Conservation (phyloP, 2,329 filamentous ascomycete species). For the Trichophyton rubrum region DNA sequence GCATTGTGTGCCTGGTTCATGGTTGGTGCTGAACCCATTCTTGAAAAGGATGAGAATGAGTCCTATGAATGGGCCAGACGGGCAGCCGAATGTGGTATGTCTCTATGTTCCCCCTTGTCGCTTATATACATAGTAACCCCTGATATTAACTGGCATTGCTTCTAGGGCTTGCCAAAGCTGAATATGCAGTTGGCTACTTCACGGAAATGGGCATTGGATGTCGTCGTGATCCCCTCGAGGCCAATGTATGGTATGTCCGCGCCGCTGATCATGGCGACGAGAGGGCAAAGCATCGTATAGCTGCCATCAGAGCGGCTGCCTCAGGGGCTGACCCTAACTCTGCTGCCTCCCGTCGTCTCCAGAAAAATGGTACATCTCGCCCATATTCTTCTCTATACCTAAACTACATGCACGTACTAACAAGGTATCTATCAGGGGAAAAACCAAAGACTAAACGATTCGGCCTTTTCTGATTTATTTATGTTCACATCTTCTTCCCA, state of each 20-base stretch:
- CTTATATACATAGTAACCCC: conserved; percentile 1
- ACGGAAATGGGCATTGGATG: conserved; percentile 98
- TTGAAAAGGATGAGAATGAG: conserved; percentile 91
- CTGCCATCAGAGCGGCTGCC: conserved; percentile 75
- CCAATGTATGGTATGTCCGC: conserved; percentile 96
- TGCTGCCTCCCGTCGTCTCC: conserved; percentile 11
- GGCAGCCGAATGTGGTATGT: conserved; percentile 71
- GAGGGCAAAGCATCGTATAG: conserved; percentile 71
- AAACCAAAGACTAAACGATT: conserved; percentile 16
- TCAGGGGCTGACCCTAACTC: conserved; percentile 36
- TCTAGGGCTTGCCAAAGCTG: conserved; percentile 49
- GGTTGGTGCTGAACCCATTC: conserved; percentile 78
- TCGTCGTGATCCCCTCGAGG: conserved; percentile 83
- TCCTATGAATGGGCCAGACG: conserved; percentile 91
- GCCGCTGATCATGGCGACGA: conserved; percentile 87
- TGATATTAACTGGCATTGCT: not conserved
- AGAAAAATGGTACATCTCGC: conserved; percentile 14
- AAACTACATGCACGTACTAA: not conserved
- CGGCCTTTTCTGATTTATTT: conserved; percentile 1
- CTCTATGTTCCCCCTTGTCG: not conserved
- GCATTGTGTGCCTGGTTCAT: conserved; percentile 97
- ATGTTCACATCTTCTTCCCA: too few relatives aligned
- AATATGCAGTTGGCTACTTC: conserved; percentile 93
- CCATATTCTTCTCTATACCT: not conserved
- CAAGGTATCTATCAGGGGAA: conserved; percentile 7